Evolutionary conservation across 495 filamentous ascomycete species (phyloP), one percentile per base, ranked within the genome.

Genomic region (Trichoderma virens): DNA sequence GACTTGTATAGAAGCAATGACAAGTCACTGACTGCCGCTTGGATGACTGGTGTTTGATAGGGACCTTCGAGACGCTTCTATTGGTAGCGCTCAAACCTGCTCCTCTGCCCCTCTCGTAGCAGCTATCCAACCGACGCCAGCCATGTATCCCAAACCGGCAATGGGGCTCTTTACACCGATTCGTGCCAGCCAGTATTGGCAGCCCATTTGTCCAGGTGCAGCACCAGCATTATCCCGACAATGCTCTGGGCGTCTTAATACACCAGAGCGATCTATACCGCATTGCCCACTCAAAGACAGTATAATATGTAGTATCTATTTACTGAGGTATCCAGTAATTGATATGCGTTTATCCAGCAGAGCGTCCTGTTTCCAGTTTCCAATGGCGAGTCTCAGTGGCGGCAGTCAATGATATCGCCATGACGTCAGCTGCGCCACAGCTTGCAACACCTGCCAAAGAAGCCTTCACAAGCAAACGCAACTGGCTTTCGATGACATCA

Each of bases 381-480:
- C 34, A 35, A 35, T n/a, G n/a, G n/a, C n/a, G n/a, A 13, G 6
- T 35, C 34, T 35, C 34, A 35, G 43, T 20, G 20, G n/a, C 8
- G 18, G 43, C 43, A 16, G 20, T 47, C 27, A 28, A 14, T 56
- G 51, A 56, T 25, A 25, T 1, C 11, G 8, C 16, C 2, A 18
- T 56, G 51, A 56, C 51, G 51, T 56, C 51, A 56, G 11, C 51
- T 11, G 23, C 51, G 25, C 51, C 51, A 56, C 51, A 30, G 23
- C 25, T 18, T 27, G 25, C 20, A 27, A 30, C 9, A 28, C 51
- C 51, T 56, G 51, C 51, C 51, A 56, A 56, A 25, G 13, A 13
- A 25, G n/a, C n/a, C 51, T 28, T 30, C 51, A n/a, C 23, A 56
- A 27, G 25, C 51, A 27, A 30, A 28, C 9, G n/a, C n/a, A 27